Evolutionary conservation across 257 asterid species (phyloP).

Genomic region (Fraxinus pennsylvanica): DNA sequence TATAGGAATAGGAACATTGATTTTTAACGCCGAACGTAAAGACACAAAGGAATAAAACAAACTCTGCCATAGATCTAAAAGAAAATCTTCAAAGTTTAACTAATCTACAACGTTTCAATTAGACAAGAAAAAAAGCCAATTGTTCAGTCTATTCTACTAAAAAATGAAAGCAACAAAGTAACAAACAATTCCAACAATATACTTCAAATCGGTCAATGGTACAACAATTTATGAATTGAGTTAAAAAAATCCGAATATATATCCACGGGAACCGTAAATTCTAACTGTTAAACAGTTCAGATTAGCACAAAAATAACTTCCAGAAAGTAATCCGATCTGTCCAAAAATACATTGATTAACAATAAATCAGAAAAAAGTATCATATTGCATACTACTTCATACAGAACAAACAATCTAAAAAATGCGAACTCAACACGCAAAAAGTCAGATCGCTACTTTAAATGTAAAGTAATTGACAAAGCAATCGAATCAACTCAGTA

Average conservation of each 20-base stretch:
- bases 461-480: neutral
- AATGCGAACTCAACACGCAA: neutral
- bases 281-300: conserved; percentile 1
- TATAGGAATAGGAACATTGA: neutral
- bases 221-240: neutral
- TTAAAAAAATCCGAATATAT: neutral
- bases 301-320: neutral
- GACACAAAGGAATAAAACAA: conserved; percentile 1
- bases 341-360: neutral
- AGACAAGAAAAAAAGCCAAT: neutral
- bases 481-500: neutral
- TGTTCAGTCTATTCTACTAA: conserved; percentile 10
- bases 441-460: neutral
- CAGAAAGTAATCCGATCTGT: conserved; percentile 24
- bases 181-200: neutral
- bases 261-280: neutral
- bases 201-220: conserved; percentile 3
- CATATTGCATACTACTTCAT: neutral
- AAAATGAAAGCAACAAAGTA: conserved; percentile 5
- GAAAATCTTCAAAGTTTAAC: neutral
- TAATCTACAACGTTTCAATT: neutral
- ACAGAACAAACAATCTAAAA: neutral
- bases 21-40: neutral
- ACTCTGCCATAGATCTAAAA: conserved; percentile 21
- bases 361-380: neutral